Evolutionary conservation across 2,329 filamentous ascomycete genomes (phyloP), one percentile per base, ranked within the genome.

Genomic region (Alternaria panax): DNA sequence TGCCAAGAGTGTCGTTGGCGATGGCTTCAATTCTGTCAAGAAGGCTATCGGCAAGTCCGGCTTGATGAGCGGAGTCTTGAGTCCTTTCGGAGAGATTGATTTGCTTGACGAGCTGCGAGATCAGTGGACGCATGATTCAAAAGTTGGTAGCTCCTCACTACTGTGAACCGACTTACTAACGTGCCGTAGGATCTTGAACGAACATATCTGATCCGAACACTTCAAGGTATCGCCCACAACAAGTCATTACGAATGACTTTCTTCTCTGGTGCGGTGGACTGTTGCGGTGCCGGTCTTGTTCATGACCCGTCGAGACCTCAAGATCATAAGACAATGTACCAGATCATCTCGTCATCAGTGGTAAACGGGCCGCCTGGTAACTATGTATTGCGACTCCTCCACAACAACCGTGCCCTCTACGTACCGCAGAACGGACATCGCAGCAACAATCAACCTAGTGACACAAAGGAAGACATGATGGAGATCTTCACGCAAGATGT

Each of bases 391-490:
- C 96, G 96, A 78, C 86, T 99, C 73, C 88, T 99, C n/a, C 93
- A 98, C 83, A 95, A 91, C 83, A 94, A 93, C 81, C 95, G 94
- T 78, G 87, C 91, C 36, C 87, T 98, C 27, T 99, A 97, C 78
- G 85, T 99, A 54, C 95, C 95, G 0, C 85, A 87, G 54, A 99
- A 99, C 78, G 94, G 94, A n/a, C 86, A 89, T 67, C 83, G 87
- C 64, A 86, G 83, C 60, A 84, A 85, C 1, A 88, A 92, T 57
- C 86, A 87, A 65, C 89, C 90, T 1, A 90, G 89, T 2, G 95
- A 99, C 77, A 99, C 95, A 46, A 98, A 99, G 80, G 95, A 99
- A 79, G 95, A 99, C 80, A 99, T 99, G 95, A 96, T 99, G 91
- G 95, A 99, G 82, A 96, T 99, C 67, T 99, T 99, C 85, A 92